These are phyloP conservation scores for Fusarium humuli DNA, from an alignment of 2,329 filamentous ascomycete species.

Conservation along the genomic window DNA sequence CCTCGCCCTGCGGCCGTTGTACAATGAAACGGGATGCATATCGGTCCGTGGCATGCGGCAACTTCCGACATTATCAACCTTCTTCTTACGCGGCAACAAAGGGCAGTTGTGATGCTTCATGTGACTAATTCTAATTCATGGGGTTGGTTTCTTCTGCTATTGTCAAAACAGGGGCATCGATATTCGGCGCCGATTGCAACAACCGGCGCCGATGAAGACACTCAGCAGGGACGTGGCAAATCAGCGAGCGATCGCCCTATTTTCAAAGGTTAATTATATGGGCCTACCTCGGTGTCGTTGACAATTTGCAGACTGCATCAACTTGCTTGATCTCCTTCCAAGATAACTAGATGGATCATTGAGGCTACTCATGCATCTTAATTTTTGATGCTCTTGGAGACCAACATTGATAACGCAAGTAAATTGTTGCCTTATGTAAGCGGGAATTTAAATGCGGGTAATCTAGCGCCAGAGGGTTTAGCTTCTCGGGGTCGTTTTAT, in stretches of 20 bases:
- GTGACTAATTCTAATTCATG: conserved; percentile 14
- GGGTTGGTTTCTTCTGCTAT: not conserved
- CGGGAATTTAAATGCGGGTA: conserved; percentile 18
- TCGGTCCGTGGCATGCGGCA: not conserved
- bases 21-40: not conserved
- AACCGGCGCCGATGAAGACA: conserved; percentile 31
- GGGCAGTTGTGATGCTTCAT: not conserved
- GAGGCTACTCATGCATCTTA: not conserved
- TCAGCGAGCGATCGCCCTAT: conserved; percentile 18
- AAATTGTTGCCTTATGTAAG: conserved; percentile 29
- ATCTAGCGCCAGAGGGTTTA: conserved; percentile 7
- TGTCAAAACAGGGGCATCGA: conserved; percentile 6
- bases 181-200: conserved; percentile 30
- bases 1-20: conserved; percentile 26
- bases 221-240: conserved; percentile 20
- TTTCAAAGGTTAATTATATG: conserved; percentile 23
- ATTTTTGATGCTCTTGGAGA: not conserved
- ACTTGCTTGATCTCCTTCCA: not conserved
- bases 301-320: not conserved
- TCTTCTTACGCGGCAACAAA: not conserved
- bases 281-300: conserved; percentile 12
- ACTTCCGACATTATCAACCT: not conserved
- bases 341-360: not conserved
- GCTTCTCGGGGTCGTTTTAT: conserved; percentile 8
- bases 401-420: conserved; percentile 1